Conservation (phyloP, 345 rosid genomes). For the Aurinia saxatilis region DNA sequence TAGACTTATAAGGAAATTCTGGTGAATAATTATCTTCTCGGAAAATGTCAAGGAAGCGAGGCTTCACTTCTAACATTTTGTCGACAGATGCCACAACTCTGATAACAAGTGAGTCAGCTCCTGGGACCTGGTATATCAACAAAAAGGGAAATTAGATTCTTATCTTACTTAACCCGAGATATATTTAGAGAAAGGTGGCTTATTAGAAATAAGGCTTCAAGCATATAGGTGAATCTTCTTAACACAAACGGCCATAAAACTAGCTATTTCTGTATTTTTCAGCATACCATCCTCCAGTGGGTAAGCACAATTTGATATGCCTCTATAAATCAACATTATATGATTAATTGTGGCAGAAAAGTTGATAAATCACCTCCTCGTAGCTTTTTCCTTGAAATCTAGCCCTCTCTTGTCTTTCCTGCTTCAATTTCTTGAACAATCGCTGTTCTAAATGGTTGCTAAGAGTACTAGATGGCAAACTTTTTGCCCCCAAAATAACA, state of each 20-base stretch:
- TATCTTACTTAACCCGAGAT: neutral
- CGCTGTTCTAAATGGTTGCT: constrained; percentile 96
- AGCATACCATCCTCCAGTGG: no score
- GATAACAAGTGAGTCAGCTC: constrained; percentile 90
- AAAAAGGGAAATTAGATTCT: neutral
- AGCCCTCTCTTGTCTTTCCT: constrained; percentile 90
- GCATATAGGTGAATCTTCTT: neutral
- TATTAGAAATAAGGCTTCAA: neutral
- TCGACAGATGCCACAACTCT: constrained; percentile 98
- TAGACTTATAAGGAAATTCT: constrained; percentile 97
- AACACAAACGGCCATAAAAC: neutral
- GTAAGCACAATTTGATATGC: no score
- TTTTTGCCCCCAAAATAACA: constrained; percentile 95
- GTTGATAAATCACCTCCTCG: constrained; percentile 64
- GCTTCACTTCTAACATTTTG: constrained; percentile 95
- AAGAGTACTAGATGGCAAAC: constrained; percentile 83
- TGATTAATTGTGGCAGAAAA: neutral
- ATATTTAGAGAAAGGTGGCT: neutral
- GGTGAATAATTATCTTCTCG: constrained; percentile 85
- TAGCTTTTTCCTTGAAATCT: constrained; percentile 65
- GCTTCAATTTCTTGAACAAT: constrained; percentile 58
- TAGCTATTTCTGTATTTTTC: constrained; percentile 5
- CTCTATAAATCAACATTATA: no score
- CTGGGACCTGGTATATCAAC: constrained; percentile 59
- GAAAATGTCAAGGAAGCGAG: constrained; percentile 89